Base-by-base conservation (phyloP, 2,329 filamentous ascomycete species). In the Zymoseptoria passerinii region DNA sequence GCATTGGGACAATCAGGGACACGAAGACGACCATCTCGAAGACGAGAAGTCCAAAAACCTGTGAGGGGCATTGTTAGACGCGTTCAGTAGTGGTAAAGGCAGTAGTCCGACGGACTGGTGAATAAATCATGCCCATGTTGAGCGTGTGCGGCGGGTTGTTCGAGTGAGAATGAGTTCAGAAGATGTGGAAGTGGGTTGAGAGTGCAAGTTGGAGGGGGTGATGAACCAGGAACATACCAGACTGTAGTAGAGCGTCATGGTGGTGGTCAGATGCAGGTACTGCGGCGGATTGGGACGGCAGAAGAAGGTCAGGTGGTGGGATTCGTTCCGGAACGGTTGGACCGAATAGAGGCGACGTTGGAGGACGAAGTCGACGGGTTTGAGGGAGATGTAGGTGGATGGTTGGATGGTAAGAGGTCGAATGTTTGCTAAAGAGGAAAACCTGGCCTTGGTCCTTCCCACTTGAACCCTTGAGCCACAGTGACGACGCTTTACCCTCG, bases 1-100 rank as follows among this genome's bases (percentile, higher is more conserved):
- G 94, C 68, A 97, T 83, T 23, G 94, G 94, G 57, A 99, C 74
- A 76, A 92, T 85, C 69, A 92, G 81, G 66, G 88, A 78, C 80
- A 89, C 83, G 77, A 92, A 91, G 68, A 95, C 78, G 61, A 78
- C 78, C 88, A 94, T 92, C 84, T 94, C 89, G 69, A 85, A 80
- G 76, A 94, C 84, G 69, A 94, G 80, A 69, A 92, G 83, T 73
- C 88, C 75, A 77, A 95, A 95, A 70, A 94, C 89, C 90, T 94
- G 70, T 51, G 54, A 16, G 9, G 23, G 20, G 19, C 49, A 51
- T 58, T 52, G 66, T 68, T 58, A 66, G 40, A 51, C 10, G 52
- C 27, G 59, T 52, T 61, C 27, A 18, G 23, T 48, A 29, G 9
- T 35, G 27, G 8, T 13, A 19, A 20, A 48, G 19, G 18, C n/a